Percentiles rank a stretch among this genome's conserved stretches.
phyloP scores from a whole-genome alignment of 2,329 filamentous ascomycete genomes.

The Nannizzia gypsea region DNA sequence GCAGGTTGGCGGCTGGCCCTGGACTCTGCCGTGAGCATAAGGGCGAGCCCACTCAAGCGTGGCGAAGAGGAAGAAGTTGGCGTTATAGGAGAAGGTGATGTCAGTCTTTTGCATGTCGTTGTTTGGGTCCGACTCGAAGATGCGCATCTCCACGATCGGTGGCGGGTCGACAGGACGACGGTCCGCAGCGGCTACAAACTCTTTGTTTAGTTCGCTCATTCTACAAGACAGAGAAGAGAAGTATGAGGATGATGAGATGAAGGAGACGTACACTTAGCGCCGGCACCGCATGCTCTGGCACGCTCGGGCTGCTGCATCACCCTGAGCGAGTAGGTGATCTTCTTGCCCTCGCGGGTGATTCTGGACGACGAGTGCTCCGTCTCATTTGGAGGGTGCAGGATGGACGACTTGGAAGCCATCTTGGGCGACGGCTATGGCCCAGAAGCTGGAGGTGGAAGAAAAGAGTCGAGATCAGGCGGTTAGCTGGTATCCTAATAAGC shows the following conservation, averaged over 20 bases:
- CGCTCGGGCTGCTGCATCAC: slow-evolving; percentile 92
- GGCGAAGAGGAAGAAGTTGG: slow-evolving; percentile 94
- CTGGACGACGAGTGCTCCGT: slow-evolving; percentile 43
- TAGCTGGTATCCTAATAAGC: neutral
- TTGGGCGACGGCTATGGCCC: slow-evolving; percentile 22
- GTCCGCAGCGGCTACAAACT: slow-evolving; percentile 60
- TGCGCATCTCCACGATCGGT: slow-evolving; percentile 80
- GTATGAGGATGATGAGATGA: neutral
- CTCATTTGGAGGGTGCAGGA: slow-evolving; percentile 41
- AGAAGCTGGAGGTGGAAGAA: neutral
- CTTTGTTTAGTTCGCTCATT: neutral
- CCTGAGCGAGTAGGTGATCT: slow-evolving; percentile 66
- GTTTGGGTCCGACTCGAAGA: slow-evolving; percentile 53
- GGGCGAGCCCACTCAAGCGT: slow-evolving; percentile 77
- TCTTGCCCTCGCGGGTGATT: slow-evolving; percentile 61
- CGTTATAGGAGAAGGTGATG: slow-evolving; percentile 83
- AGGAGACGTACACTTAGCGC: slow-evolving; percentile 64
- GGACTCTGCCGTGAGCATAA: slow-evolving; percentile 68
- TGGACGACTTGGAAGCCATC: slow-evolving; percentile 33
- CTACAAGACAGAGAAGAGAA: neutral
- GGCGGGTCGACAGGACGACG: slow-evolving; percentile 88
- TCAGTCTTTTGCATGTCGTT: slow-evolving; percentile 51
- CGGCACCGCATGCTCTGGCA: slow-evolving; percentile 86
- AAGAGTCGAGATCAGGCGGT: neutral
- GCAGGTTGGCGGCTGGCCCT: slow-evolving; percentile 53